Conservation (phyloP, 2,329 filamentous ascomycete species). For the Cladophialophora immunda region DNA sequence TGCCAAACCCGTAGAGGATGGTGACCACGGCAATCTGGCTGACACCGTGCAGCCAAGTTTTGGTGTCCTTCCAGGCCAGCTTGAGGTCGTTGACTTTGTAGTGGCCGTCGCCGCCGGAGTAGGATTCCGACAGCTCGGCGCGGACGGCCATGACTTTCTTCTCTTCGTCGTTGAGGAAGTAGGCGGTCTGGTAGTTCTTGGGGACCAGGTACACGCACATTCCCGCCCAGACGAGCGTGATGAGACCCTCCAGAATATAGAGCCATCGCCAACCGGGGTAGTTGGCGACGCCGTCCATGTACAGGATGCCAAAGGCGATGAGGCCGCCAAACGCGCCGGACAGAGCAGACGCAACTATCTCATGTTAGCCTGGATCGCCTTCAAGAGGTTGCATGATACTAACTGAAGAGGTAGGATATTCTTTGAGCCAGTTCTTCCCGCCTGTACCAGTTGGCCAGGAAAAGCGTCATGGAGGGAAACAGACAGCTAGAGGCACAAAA, state of each 20-base stretch:
- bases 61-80: slow-evolving; percentile 45
- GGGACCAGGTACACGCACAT: slow-evolving; percentile 43
- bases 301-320: slow-evolving; percentile 42
- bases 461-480: slow-evolving; percentile 52
- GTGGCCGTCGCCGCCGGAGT: slow-evolving; percentile 42
- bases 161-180: slow-evolving; percentile 44
- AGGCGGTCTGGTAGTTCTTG: slow-evolving; percentile 46
- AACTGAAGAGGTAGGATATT: slow-evolving; percentile 52
- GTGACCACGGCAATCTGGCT: slow-evolving; percentile 48
- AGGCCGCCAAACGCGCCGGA: slow-evolving; percentile 39
- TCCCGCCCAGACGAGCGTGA: slow-evolving; percentile 43
- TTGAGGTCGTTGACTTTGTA: slow-evolving; percentile 43
- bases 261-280: slow-evolving; percentile 47
- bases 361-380: slow-evolving; percentile 9
- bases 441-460: slow-evolving; percentile 53
- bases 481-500: slow-evolving; percentile 35
- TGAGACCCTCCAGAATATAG: slow-evolving; percentile 46
- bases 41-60: slow-evolving; percentile 45
- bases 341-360: slow-evolving; percentile 33
- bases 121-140: slow-evolving; percentile 43
- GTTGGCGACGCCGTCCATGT: slow-evolving; percentile 60
- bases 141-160: slow-evolving; percentile 49
- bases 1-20: slow-evolving; percentile 55
- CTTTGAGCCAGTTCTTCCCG: slow-evolving; percentile 53
- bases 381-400: background rate